Evolutionary conservation across 768 basidiomycete genomes (phyloP).

Genomic region (Dacryopinax spathularia): DNA sequence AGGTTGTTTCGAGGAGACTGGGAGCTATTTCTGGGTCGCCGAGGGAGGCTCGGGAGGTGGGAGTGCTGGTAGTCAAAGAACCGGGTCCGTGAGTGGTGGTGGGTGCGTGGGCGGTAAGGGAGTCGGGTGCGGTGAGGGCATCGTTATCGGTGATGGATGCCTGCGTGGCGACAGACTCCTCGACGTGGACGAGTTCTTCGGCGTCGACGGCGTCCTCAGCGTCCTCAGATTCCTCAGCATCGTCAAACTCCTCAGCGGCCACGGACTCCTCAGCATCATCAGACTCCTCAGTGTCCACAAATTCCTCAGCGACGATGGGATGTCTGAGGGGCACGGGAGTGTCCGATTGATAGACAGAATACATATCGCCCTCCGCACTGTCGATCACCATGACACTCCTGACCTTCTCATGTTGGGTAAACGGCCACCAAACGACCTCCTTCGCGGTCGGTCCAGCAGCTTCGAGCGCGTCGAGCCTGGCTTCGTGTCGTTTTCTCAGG

Average conservation of each 20-base stretch:
- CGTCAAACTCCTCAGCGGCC: too few species aligned
- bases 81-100: background rate
- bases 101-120: background rate
- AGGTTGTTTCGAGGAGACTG: constrained; percentile 39
- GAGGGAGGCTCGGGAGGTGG: too few species aligned
- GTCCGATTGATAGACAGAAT: constrained; percentile 71
- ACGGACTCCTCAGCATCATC: too few species aligned
- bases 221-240: too few species aligned
- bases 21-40: constrained; percentile 7
- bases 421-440: constrained; percentile 89
- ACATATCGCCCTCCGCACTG: constrained; percentile 76
- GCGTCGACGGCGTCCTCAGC: too few species aligned
- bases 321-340: too few species aligned
- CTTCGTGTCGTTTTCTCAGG: constrained; percentile 47
- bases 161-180: too few species aligned
- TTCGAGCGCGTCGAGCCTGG: constrained; percentile 57
- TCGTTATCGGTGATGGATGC: too few species aligned
- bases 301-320: too few species aligned
- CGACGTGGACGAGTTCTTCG: too few species aligned
- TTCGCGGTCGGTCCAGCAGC: constrained; percentile 67
- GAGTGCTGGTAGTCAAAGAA: background rate
- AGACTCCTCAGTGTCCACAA: too few species aligned
- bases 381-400: constrained; percentile 80
- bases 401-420: constrained; percentile 76
- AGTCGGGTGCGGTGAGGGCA: background rate